Base-by-base conservation (phyloP, 1,284 basidiomycete genomes). In the Puccinia triticina region DNA sequence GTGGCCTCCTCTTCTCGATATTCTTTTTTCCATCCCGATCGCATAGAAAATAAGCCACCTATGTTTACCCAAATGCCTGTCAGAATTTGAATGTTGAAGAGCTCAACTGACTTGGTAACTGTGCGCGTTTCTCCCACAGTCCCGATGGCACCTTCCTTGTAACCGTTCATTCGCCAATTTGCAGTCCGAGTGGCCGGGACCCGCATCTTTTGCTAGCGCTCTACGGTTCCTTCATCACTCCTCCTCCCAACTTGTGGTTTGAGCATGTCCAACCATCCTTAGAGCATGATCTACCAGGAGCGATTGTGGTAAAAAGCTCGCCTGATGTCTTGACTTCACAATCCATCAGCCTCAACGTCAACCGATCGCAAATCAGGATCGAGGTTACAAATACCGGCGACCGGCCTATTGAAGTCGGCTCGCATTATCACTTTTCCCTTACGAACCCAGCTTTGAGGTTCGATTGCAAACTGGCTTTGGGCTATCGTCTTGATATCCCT, bases 311-410 rank as follows among this genome's bases (percentile, higher is more conserved):
- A 37, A 46, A 84, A 84, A 21, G 37, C 67, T n/a, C 75, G 78
- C 53, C 55, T 50, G 64, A 82, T 53, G 26, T 14, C 23, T 26
- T 48, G 46, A 55, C 37, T 86, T 85, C 21, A 84, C 84, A 14
- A 10, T 84, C 89, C 43, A 94, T 99, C 84, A 86, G 90, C 18
- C 90, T 99, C 84, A 97, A 95, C 86, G 88, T 89, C 59, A 92
- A 91, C 21, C 89, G 94, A 37, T 88, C 91, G 83, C 90, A 93
- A 34, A 89, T 95, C 83, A 88, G 88, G 83, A 87, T 99, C 74
- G 89, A 90, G 55, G 95, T 99, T 57, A 94, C 92, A 48, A 99
- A 99, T 88, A 93, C 91, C 57, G 96, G 96, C 0, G 96, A 98
- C 87, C 90, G 96, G 34, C 96, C 96, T 4, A 92, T 99, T 82